phyloP scores from a whole-genome alignment of 306 rosid species.

The Prunus mira region DNA sequence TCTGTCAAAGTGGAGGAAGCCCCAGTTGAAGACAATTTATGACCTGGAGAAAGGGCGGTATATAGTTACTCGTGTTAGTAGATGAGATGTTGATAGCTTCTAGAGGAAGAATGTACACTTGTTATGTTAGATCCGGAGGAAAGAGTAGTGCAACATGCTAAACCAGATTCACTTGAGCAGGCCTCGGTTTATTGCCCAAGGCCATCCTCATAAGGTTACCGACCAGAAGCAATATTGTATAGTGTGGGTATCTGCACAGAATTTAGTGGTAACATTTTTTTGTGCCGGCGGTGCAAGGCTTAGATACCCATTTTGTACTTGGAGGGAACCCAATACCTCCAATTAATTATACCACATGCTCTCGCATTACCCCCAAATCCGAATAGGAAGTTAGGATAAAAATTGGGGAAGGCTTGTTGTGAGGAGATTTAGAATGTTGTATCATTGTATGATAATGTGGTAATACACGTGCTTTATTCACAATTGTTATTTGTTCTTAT shows the following conservation, averaged over 20 bases:
- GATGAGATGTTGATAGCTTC: slow-evolving; percentile 30
- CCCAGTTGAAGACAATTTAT: slow-evolving; percentile 81
- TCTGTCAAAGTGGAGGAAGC: slow-evolving; percentile 82
- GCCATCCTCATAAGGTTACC: slow-evolving; percentile 10
- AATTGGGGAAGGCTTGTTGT: background rate
- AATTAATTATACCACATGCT: slow-evolving; percentile 20
- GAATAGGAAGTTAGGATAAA: slow-evolving; percentile 9
- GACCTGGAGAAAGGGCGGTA: slow-evolving; percentile 93
- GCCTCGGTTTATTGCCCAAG: slow-evolving; percentile 19
- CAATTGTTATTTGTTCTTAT: background rate
- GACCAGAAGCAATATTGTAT: slow-evolving; percentile 17
- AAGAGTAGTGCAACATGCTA: slow-evolving; percentile 19
- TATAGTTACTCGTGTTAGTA: slow-evolving; percentile 63
- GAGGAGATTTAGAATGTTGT: background rate
- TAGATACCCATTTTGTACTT: slow-evolving; percentile 31
- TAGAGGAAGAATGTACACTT: slow-evolving; percentile 4
- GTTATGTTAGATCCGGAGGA: slow-evolving; percentile 22
- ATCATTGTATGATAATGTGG: slow-evolving; percentile 13
- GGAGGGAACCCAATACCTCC: slow-evolving; percentile 20
- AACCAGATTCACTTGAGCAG: slow-evolving; percentile 14
- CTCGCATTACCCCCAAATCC: slow-evolving; percentile 8
- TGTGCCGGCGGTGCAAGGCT: slow-evolving; percentile 25
- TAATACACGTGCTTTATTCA: background rate
- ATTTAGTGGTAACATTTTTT: slow-evolving; percentile 22
- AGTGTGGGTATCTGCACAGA: slow-evolving; percentile 35